Conservation (phyloP, 345 rosid genomes). For the Kandelia obovata region DNA sequence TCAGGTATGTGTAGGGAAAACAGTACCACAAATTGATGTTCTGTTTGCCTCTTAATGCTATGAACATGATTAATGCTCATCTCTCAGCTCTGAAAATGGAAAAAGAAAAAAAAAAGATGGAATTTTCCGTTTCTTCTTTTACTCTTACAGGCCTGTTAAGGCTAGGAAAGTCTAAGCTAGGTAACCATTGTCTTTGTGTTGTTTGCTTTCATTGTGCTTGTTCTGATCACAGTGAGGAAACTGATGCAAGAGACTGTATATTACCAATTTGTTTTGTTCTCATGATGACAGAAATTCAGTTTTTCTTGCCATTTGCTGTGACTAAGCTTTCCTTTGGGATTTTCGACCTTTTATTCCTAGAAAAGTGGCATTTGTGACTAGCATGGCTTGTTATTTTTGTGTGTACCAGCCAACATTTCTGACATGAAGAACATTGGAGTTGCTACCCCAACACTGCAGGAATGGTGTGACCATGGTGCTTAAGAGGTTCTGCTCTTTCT, state of each 20-base stretch:
- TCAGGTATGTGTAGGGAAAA: not conserved
- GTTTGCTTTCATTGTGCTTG: not conserved
- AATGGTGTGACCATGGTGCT: constrained; percentile 47
- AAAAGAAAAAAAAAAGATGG: not conserved
- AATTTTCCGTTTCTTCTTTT: not conserved
- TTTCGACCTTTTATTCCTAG: not conserved
- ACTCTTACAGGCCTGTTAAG: not conserved
- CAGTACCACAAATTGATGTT: not conserved
- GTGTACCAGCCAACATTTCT: constrained; percentile 55
- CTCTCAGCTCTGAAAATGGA: not conserved
- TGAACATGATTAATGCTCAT: not conserved
- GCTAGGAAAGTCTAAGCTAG: not conserved
- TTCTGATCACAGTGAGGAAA: not conserved
- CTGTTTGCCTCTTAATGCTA: not conserved
- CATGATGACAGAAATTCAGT: not conserved
- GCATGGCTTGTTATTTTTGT: not conserved
- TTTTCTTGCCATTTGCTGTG: not conserved
- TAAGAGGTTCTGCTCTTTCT: constrained; percentile 1
- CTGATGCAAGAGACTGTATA: too few relatives aligned
- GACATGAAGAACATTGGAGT: constrained; percentile 84
- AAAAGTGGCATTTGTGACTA: constrained; percentile 1
- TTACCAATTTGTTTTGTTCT: too few relatives aligned
- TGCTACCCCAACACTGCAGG: constrained; percentile 50
- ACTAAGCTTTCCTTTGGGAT: not conserved
- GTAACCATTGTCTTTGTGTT: not conserved